Base-by-base conservation (phyloP, 139 green algal species). In the Chlamydomonas asymmetrica region DNA sequence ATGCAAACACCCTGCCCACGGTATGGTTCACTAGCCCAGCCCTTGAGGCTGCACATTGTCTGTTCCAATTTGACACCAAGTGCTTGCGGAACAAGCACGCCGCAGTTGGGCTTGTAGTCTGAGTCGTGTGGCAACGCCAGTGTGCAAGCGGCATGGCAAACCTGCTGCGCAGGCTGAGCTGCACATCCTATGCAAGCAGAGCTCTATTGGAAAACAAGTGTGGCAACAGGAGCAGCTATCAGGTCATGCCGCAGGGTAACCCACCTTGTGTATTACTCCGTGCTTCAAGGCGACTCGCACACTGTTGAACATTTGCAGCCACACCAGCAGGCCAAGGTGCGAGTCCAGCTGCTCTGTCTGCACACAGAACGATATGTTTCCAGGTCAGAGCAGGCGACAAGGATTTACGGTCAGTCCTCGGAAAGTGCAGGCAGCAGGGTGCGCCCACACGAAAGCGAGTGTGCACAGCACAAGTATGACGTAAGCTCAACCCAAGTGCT, bases 301-400 rank as follows among this genome's bases (percentile, higher is more conserved):
- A 0, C 56, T 57, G 29, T 76, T 76, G 5, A 48, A 56, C 70
- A 76, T 76, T 32, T 76, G 70, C 40, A 76, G 20, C 70, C 70
- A 76, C 70, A 76, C 70, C 27, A n/a, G 8, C 40, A 76, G 40
- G 20, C 66, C 70, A 56, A 68, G 56, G 39, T 13, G 0, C 70
- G 66, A 56, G 40, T 76, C 70, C 40, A 76, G 22, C 39, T 76
- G 38, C 5, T 20, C n/a, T n/a, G n/a, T n/a, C n/a, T n/a, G n/a
- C n/a, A n/a, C n/a, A n/a, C n/a, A n/a, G n/a, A n/a, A n/a, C n/a
- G n/a, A n/a, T n/a, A n/a, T n/a, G n/a, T n/a, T n/a, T n/a, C n/a
- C n/a, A n/a, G n/a, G n/a, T n/a, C n/a, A n/a, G n/a, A n/a, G n/a
- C n/a, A n/a, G 22, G 37, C 39, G 10, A n/a, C 63, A 3, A 25